Evolutionary conservation across 768 basidiomycete genomes (phyloP), one percentile per base, ranked within the genome.

Genomic region (Collybia mongolica): DNA sequence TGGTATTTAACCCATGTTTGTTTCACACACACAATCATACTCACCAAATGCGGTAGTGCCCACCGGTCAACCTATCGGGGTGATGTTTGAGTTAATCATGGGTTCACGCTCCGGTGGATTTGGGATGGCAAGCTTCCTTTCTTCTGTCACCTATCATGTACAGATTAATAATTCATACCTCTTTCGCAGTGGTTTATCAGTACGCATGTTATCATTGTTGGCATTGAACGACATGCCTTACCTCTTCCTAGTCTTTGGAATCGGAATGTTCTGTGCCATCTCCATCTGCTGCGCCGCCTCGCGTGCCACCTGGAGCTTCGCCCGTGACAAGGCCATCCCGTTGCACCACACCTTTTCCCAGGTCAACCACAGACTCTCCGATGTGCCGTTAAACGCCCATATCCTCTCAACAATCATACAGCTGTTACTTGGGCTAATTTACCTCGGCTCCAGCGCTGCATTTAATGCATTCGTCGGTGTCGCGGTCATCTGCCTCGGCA

Each of bases 401-500:
- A 55, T 84, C 7, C 74, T 87, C 6, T 82, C 83, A 11, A 81
- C 82, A 2, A 49, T 57, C 3, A 74, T 86, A 36, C 81, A 85
- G 44, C 69, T 83, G 0, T 66, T 84, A 23, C 72, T 86, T 46
- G 84, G 83, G 2, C 69, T 86, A 19, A 79, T 86, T 54, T 81
- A 78, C 56, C 78, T 88, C 18, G 85, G 77, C 11, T 82, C 79
- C 0, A 76, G 72, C 40, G 76, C 80, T 0, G 84, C 83, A 1
- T 86, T 86, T 63, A 85, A 84, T 51, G 84, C 82, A 2, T 86
- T 87, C 54, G 77, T 82, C 3, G 81, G 84, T 11, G 82, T 86
- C 3, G 81, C 80, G 0, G 81, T 84, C 18, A 85, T 86, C 51
- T 85, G 83, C 58, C 69, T 86, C 9, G 80, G 81, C 2, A 76